Evolutionary conservation across 805 yeast genomes (phyloP), one percentile per base, ranked within the genome.

Genomic region (Grigorovia yakushimaensis): DNA sequence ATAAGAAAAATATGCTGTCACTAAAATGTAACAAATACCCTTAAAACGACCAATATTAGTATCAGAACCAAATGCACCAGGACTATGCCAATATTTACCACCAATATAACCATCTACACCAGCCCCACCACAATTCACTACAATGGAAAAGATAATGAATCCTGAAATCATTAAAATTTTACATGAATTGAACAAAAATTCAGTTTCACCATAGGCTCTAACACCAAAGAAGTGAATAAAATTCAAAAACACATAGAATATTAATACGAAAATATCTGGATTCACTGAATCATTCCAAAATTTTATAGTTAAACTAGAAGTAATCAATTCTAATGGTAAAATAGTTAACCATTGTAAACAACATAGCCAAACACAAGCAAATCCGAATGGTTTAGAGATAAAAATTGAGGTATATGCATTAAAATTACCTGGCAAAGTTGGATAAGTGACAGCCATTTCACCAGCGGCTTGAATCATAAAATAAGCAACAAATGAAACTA

Each of bases 291-390:
- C 61, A 45, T 65, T 66, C 84, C 84, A 79, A 56, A 62, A 79
- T 55, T 71, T 64, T 27, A 78, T 67, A 3, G 79, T 70, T 50
- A 79, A 67, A 6, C 81, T 69, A 6, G 81, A 76, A 1, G 83
- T 81, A 42, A 78, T 78, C 46, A 81, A 68, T 58, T 82, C 88
- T 49, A 81, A 68, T 1, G 88, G 87, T 41, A 82, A 67, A 36
- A 80, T 72, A 17, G 81, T 80, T 18, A 80, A 64, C 79, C 80
- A 78, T 59, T 79, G 82, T 53, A 82, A 64, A 43, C 74, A 77
- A 56, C 79, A 81, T 61, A 79, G 74, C 84, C 84, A 79, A 44
- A 82, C 84, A 62, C 81, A 77, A 47, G 88, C 82, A 59, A 82
- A 82, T 5, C 87, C 88, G 64, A 78, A 73, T 23, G 85, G 76